A percentile compares a stretch with the other conserved stretches of the same genome.
Evolutionary conservation across 805 yeast genomes (phyloP).

Genomic region (Metschnikowia continentalis): DNA sequence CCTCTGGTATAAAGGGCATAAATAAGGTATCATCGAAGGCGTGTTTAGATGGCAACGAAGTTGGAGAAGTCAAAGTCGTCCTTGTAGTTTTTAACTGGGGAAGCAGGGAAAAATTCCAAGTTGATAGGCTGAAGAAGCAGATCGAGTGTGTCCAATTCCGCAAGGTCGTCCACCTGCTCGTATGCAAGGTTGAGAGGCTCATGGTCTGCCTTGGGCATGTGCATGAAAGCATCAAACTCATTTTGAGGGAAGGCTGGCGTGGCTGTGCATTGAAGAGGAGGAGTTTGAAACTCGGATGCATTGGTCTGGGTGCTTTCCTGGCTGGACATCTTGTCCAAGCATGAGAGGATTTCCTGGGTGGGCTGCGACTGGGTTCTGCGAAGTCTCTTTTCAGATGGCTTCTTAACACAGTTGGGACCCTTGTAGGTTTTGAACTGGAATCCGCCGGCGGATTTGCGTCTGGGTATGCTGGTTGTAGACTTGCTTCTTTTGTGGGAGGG

Average conservation of each 20-base stretch:
- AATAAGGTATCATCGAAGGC: background rate
- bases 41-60: conserved; percentile 6
- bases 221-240: conserved; percentile 15
- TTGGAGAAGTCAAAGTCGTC: conserved; percentile 27
- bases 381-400: conserved; percentile 13
- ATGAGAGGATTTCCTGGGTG: background rate
- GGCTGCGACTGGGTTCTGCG: conserved; percentile 10
- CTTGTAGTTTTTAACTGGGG: conserved; percentile 13
- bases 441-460: conserved; percentile 19
- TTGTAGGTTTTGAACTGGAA: conserved; percentile 30
- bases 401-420: conserved; percentile 22
- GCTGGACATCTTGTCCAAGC: background rate
- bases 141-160: conserved; percentile 6
- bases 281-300: background rate
- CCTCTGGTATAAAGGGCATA: conserved; percentile 1
- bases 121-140: conserved; percentile 10
- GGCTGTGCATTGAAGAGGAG: conserved; percentile 4
- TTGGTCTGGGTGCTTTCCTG: background rate
- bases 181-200: conserved; percentile 2
- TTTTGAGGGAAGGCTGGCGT: background rate
- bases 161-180: background rate
- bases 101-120: conserved; percentile 9
- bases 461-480: conserved; percentile 20
- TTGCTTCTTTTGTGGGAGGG: conserved; percentile 25
- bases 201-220: conserved; percentile 5